Evolutionary conservation across 23 red algal genomes (phyloP), one percentile per base, ranked within the genome.

Genomic region (Gracilaria caudata): DNA sequence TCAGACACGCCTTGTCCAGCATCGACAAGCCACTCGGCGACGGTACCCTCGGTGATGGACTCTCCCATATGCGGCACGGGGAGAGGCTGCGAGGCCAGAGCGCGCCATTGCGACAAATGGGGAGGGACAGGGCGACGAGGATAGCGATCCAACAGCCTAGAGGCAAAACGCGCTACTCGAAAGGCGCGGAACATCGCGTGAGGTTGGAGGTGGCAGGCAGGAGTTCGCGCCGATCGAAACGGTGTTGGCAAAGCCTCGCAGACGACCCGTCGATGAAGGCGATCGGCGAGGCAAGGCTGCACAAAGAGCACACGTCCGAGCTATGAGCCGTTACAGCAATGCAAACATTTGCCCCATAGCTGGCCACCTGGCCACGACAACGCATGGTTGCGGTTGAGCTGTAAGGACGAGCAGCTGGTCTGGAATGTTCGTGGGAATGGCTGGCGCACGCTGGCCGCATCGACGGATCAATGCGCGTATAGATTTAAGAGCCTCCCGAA

Each of bases 1-100:
- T 94, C 87, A 16, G 88, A 36, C 29, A 99, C 93, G 23, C 73
- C 64, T 41, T 99, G 83, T 17, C 97, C 97, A 16, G 54, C 70
- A 36, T 92, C 14, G 66, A 94, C 86, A 30, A 86, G 73, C 88
- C 87, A 94, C 32, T 79, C 90, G 44, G 83, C 86, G 30, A 99
- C 79, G 54, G 97, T 99, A 17, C 93, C 97, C 70, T 99, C 97
- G 43, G 80, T 92, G 68, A 99, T 99, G 37, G 83, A 91, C 88
- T 99, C 97, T 21, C 97, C 97, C 97, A 99, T 99, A 26, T 92
- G 76, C 38, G 97, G 97, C 14, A 99, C 97, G 6, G 90, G 72
- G 38, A 93, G 24, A 2, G 77, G 51, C 56, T 80, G 77, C 32
- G 77, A 54, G 1, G 77, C 77, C 20, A 80, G 46, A 2, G 51